A percentile compares a stretch with the other conserved stretches of the same genome.
These are phyloP conservation scores for Cladosporium sp. DNA, from an alignment of 2,329 filamentous ascomycete species.

Conservation along the genomic window DNA sequence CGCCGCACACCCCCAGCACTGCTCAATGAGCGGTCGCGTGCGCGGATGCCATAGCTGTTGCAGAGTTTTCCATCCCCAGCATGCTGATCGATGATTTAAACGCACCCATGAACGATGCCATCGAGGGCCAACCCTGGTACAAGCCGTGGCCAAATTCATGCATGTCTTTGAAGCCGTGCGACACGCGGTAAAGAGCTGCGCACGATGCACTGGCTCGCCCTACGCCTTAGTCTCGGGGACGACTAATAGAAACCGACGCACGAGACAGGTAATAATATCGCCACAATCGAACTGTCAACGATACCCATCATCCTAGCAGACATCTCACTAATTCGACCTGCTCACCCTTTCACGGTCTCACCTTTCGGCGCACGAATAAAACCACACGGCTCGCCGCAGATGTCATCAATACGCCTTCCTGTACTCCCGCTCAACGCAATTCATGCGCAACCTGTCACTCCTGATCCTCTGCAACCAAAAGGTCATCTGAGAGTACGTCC, in stretches of 20 bases:
- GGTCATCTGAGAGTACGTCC: slow-evolving; percentile 9
- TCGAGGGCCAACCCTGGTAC: slow-evolving; percentile 2
- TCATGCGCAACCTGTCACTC: slow-evolving; percentile 15
- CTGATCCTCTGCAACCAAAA: slow-evolving; percentile 7
- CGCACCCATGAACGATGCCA: slow-evolving; percentile 9
- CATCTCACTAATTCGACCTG: not conserved
- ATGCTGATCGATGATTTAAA: slow-evolving; percentile 1
- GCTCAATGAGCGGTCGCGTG: slow-evolving; percentile 14
- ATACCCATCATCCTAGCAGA: not conserved
- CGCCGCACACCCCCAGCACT: slow-evolving; percentile 11
- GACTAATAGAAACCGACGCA: not conserved
- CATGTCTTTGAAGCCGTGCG: slow-evolving; percentile 16
- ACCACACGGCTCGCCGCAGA: slow-evolving; percentile 19
- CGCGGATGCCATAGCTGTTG: slow-evolving; percentile 14
- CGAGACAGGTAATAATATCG: slow-evolving; percentile 6
- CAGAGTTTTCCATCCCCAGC: slow-evolving; percentile 6
- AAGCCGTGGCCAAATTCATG: slow-evolving; percentile 11
- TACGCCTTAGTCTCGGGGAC: not conserved
- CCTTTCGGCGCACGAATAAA: slow-evolving; percentile 16
- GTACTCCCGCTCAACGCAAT: not conserved
- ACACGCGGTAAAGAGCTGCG: slow-evolving; percentile 7
- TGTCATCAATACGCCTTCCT: slow-evolving; percentile 7
- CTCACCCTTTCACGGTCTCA: not conserved
- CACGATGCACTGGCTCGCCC: slow-evolving; percentile 3
- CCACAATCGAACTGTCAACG: not conserved